Evolutionary conservation across 2,329 filamentous ascomycete species (phyloP), one percentile per base, ranked within the genome.

Genomic region (Blastomyces silverae): DNA sequence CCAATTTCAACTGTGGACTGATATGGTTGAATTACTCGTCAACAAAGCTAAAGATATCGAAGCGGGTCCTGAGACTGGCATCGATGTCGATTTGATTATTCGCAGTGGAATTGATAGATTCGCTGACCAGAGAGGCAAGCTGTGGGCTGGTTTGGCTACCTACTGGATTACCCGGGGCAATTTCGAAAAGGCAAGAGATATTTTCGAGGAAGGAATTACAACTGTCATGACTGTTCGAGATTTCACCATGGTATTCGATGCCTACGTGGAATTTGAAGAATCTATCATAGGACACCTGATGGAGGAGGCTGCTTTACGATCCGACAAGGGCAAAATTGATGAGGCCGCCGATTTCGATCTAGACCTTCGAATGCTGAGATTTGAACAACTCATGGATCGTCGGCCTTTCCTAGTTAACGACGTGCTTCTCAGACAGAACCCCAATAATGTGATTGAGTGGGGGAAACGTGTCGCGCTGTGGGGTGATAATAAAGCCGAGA

Each of bases 141-240:
- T 99, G 25, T 99, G 94, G 93, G 91, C 91, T 61, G 93, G 93
- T 11, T 79, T 99, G 62, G 94, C 94, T 55, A 94, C 93, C 3
- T 99, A 97, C 78, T 97, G 93, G 91, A 96, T 95, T 74, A 91
- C 91, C 66, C 87, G 88, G 74, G 92, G 92, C 56, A 92, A 89
- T 73, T 97, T 97, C 73, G 95, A 97, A 78, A 88, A 89, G 67
- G 92, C 94, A 17, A 84, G 95, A 69, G 94, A 99, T 75, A 84
- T 95, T 3, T 97, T 96, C 69, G 94, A 99, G 77, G 92, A 97
- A 77, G 95, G 91, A 56, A 91, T 97, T 69, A 96, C 91, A 13
- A 97, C 93, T 1, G 95, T 97, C 68, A 97, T 97, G 93, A 99
- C 94, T 1, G 92, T 99, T 56, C 88, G 94, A 64, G 94, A 99